These are phyloP conservation scores for Tricholoma bakamatsutake DNA, from an alignment of 768 basidiomycete genomes.

Conservation along the genomic window DNA sequence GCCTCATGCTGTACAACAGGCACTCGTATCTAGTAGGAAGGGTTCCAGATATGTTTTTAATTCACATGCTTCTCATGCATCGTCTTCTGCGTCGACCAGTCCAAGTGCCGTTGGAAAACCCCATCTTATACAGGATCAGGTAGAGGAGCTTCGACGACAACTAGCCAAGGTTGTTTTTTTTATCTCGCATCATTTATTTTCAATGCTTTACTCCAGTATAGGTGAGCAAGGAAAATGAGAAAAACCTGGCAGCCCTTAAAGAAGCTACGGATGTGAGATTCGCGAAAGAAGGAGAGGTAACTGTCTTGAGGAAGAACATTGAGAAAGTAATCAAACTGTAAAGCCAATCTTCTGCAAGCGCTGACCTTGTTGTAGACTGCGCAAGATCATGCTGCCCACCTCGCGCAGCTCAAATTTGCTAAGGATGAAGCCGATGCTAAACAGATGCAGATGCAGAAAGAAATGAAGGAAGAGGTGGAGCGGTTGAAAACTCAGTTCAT, in stretches of 20 bases:
- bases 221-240: constrained; percentile 46
- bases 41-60: too few relatives aligned
- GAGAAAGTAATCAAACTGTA: constrained; percentile 46
- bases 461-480: constrained; percentile 64
- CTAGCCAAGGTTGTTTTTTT: constrained; percentile 43
- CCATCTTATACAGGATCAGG: constrained; percentile 17
- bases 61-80: background rate
- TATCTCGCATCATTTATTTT: constrained; percentile 1
- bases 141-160: constrained; percentile 29
- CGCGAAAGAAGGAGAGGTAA: constrained; percentile 67
- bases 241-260: constrained; percentile 38
- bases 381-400: constrained; percentile 52
- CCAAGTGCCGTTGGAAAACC: background rate
- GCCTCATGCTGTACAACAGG: constrained; percentile 3
- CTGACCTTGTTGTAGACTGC: constrained; percentile 33
- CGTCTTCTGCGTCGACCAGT: background rate
- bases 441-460: constrained; percentile 49
- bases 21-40: background rate
- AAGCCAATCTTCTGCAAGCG: background rate
- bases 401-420: constrained; percentile 49
- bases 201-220: constrained; percentile 22
- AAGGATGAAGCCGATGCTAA: constrained; percentile 58
- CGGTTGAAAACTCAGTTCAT: constrained; percentile 60
- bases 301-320: constrained; percentile 56
- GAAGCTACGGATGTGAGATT: constrained; percentile 46